Conservation (phyloP, 2,329 filamentous ascomycete genomes). For the Aspergillus niger region DNA sequence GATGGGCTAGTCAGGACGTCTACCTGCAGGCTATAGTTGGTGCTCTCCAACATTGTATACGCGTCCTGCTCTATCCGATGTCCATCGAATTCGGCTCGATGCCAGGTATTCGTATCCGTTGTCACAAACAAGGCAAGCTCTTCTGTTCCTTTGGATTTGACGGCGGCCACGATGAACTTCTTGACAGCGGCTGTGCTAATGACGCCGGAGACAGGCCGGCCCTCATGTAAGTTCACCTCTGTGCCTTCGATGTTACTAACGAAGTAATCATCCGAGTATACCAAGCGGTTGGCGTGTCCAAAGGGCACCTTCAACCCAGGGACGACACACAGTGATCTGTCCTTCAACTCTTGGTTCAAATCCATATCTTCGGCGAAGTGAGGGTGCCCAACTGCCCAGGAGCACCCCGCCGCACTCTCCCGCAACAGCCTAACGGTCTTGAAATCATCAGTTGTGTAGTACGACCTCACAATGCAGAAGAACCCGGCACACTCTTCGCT, state of each 20-base stretch:
- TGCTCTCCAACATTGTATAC: conserved; percentile 93
- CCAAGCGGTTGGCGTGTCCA: conserved; percentile 72
- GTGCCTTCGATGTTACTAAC: conserved; percentile 53
- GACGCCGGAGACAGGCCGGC: conserved; percentile 74
- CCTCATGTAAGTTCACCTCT: conserved; percentile 75
- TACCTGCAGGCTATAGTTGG: conserved; percentile 96
- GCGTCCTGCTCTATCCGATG: conserved; percentile 82
- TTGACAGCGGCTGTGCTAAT: conserved; percentile 82
- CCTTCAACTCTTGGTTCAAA: conserved; percentile 63
- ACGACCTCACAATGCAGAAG: conserved; percentile 63
- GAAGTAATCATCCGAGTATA: conserved; percentile 85
- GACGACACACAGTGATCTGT: conserved; percentile 79
- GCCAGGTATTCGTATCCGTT: conserved; percentile 81
- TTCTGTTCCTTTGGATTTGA: conserved; percentile 74
- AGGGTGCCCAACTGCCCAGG: conserved; percentile 79
- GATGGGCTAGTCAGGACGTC: conserved; percentile 74
- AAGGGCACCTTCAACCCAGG: conserved; percentile 70
- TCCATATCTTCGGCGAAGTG: conserved; percentile 62
- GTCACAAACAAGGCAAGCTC: conserved; percentile 93
- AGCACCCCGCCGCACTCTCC: conserved; percentile 71
- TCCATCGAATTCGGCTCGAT: conserved; percentile 84
- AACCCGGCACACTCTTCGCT: conserved; percentile 67
- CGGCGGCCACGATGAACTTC: conserved; percentile 81
- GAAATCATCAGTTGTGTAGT: conserved; percentile 87
- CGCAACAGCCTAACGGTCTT: conserved; percentile 66